phyloP scores from a whole-genome alignment of 176 grass and related monocot genomes.

The Carex kokanica region DNA sequence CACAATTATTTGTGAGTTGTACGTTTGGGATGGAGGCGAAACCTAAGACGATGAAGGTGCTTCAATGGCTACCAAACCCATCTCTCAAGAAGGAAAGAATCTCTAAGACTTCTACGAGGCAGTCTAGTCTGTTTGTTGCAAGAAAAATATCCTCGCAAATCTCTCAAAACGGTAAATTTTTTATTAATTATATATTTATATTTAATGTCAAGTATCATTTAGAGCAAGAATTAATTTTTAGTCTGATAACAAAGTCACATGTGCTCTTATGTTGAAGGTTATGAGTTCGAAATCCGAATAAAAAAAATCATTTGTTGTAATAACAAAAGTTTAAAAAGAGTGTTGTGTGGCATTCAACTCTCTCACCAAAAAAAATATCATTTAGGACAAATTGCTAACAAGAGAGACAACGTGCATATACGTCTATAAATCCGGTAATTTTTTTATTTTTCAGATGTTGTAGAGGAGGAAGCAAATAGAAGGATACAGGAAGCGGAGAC shows the following conservation, averaged over 20 bases:
- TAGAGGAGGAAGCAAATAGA: conserved; percentile 36
- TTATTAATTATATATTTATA: background rate
- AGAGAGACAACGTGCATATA: too few relatives aligned
- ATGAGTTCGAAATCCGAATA: too few relatives aligned
- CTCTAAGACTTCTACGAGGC: conserved; percentile 38
- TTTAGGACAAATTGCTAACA: too few relatives aligned
- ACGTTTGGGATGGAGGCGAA: conserved; percentile 20
- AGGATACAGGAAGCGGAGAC: conserved; percentile 47
- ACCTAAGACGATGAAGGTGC: conserved; percentile 22
- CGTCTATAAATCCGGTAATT: too few relatives aligned
- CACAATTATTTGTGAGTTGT: background rate
- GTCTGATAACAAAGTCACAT: too few relatives aligned
- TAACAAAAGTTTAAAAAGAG: too few relatives aligned
- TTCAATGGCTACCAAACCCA: conserved; percentile 41
- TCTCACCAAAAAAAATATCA: background rate
- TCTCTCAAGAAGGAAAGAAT: conserved; percentile 61
- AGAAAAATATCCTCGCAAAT: too few relatives aligned
- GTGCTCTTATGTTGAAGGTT: too few relatives aligned
- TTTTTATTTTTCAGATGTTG: conserved; percentile 28
- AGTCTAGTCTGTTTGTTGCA: conserved; percentile 33
- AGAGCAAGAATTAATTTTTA: too few relatives aligned
- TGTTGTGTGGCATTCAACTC: too few relatives aligned
- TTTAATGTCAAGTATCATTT: background rate
- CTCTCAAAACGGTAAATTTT: conserved; percentile 28
- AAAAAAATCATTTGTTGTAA: too few relatives aligned